Base-by-base conservation (phyloP, 2,329 filamentous ascomycete genomes). In the Onygenales sp. region DNA sequence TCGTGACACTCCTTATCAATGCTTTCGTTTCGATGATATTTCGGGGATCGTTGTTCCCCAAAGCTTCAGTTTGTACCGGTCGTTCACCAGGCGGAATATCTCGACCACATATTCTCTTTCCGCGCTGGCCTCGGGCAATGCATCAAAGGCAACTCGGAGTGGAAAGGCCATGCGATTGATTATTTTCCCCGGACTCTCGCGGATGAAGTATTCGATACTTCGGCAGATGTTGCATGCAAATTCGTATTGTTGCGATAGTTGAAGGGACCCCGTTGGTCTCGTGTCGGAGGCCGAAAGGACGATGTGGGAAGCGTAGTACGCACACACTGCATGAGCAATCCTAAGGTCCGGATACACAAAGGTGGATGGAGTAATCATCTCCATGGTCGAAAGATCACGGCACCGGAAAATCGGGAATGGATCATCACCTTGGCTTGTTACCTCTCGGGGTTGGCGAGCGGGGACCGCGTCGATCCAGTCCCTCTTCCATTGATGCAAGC, bases 111-210 rank as follows among this genome's bases (percentile, higher is more conserved):
- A 66, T 14, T 60, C 52, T 50, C 61, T 63, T 49, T 66, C 64
- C 4, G 63, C 32, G 56, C 59, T 64, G 1, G 59, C 63, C 10
- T 64, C 62, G 1, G 60, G 47, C 14, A 66, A 62, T 3, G 55
- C 59, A 50, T 64, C 62, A 42, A 63, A 65, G 1, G 64, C 60
- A 2, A 61, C 59, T 10, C 62, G 61, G 14, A 65, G 56, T 3
- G 62, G 58, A 38, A 66, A 66, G 59, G 65, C 65, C n/a, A 64
- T 56, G 9, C 64, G 63, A 10, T 61, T 64, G 2, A 65, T 57
- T 5, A 66, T 42, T 35, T 53, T 62, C 2, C 64, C 64, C 8
- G 64, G 63, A n/a, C 59, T 56, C 3, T 56, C 59, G 27, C 57
- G 56, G 10, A 64, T 50, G 48, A 64, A 65, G 48, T 63, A 66